Conservation (phyloP, 495 filamentous ascomycete genomes). For the Penicillium mononematosum region DNA sequence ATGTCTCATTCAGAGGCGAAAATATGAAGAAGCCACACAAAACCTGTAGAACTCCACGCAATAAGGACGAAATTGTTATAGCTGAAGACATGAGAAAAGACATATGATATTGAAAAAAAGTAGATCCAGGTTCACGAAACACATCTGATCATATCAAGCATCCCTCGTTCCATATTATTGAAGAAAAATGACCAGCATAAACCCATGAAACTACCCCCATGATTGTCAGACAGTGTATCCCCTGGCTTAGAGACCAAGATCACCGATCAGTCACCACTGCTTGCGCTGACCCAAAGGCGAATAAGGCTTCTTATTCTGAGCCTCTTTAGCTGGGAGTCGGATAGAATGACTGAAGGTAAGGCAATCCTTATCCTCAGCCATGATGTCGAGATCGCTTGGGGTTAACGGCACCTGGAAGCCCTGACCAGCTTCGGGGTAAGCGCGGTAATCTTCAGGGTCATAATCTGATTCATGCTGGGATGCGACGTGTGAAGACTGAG, state of each 20-base stretch:
- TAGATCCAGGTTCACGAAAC: not conserved
- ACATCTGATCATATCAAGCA: not conserved
- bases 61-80: not conserved
- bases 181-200: not conserved
- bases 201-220: not conserved
- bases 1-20: not conserved
- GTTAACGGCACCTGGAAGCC: slow-evolving; percentile 39
- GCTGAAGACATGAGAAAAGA: not conserved
- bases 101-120: not conserved
- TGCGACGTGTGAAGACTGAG: not conserved
- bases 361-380: slow-evolving; percentile 43
- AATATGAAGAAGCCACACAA: not conserved
- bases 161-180: not conserved
- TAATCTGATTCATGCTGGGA: slow-evolving; percentile 28
- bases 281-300: not conserved
- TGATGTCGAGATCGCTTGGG: slow-evolving; percentile 40
- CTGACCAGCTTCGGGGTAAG: slow-evolving; percentile 67
- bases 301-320: slow-evolving; percentile 3
- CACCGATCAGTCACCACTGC: not conserved
- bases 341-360: slow-evolving; percentile 47
- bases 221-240: not conserved
- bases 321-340: slow-evolving; percentile 23
- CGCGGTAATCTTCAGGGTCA: slow-evolving; percentile 49
- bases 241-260: not conserved
- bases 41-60: not conserved